A percentile compares a stretch with the other conserved stretches of the same genome.
phyloP scores from a whole-genome alignment of 179 eudicot genomes.

The Silene vulgaris region DNA sequence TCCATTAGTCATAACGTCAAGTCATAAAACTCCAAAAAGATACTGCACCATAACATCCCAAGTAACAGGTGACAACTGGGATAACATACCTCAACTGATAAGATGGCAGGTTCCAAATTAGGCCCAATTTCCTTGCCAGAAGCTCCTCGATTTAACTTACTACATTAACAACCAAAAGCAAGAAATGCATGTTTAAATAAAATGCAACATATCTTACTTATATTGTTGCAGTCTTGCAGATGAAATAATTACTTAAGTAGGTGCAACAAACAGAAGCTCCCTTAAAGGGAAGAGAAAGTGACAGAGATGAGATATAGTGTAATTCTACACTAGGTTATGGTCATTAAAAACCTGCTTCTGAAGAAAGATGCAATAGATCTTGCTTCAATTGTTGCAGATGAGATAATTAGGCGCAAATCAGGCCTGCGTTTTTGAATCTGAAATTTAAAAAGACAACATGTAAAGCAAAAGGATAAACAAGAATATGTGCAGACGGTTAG shows the following conservation, averaged over 20 bases:
- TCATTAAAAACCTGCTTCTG: constrained; percentile 44
- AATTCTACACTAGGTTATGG: background rate
- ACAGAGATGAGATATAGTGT: constrained; percentile 6
- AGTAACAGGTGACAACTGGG: constrained; percentile 12
- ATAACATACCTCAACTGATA: constrained; percentile 82
- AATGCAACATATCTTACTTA: background rate
- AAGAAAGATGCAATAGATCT: constrained; percentile 85
- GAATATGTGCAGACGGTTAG: background rate
- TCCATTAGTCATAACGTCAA: constrained; percentile 8
- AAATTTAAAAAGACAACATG: constrained; percentile 13
- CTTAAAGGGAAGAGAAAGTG: background rate
- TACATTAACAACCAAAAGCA: constrained; percentile 17
- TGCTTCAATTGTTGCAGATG: constrained; percentile 98
- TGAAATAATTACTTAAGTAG: background rate
- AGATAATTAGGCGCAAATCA: constrained; percentile 76
- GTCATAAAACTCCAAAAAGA: background rate
- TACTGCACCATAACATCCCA: constrained; percentile 2
- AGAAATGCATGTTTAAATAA: constrained; percentile 4
- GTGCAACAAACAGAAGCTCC: background rate
- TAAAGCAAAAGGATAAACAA: constrained; percentile 11
- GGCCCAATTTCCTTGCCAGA: constrained; percentile 47
- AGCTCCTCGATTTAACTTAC: constrained; percentile 50
- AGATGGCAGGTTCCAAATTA: constrained; percentile 70
- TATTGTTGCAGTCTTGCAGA: background rate
- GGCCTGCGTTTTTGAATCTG: constrained; percentile 94